phyloP scores from a whole-genome alignment of 352 stramenopile genomes.

The Phytopythium delawarense region DNA sequence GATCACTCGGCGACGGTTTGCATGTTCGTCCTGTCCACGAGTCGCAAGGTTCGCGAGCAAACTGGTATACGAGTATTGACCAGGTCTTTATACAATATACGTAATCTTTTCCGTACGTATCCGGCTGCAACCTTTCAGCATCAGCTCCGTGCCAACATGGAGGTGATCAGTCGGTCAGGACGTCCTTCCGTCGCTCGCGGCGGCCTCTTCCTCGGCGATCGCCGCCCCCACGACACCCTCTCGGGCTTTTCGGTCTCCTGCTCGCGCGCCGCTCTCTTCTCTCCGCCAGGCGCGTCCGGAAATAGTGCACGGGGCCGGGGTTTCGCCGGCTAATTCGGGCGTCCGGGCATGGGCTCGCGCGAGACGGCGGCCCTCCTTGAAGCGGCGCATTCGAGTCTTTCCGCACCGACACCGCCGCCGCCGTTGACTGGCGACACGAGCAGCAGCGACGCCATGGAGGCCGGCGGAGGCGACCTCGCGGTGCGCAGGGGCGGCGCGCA shows the following conservation, averaged over 20 bases:
- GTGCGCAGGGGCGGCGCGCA: background rate
- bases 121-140: background rate
- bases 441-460: slow-evolving; percentile 1
- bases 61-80: background rate
- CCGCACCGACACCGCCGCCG: background rate
- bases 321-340: background rate
- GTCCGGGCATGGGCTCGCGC: background rate
- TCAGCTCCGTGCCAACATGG: background rate
- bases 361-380: background rate
- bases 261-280: too few relatives aligned
- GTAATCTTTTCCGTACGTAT: background rate
- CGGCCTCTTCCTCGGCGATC: background rate
- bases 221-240: background rate
- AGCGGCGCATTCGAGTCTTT: background rate
- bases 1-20: background rate
- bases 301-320: background rate
- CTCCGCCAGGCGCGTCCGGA: background rate
- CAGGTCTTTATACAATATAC: background rate
- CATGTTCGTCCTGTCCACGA: background rate
- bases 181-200: background rate
- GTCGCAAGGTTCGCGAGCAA: background rate
- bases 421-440: background rate
- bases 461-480: background rate
- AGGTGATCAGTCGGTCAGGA: background rate
- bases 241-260: background rate